Percentiles rank a stretch among this genome's conserved stretches.
Conservation (phyloP, 805 yeast genomes). For the Saccharomycopsis synnaedendra region DNA sequence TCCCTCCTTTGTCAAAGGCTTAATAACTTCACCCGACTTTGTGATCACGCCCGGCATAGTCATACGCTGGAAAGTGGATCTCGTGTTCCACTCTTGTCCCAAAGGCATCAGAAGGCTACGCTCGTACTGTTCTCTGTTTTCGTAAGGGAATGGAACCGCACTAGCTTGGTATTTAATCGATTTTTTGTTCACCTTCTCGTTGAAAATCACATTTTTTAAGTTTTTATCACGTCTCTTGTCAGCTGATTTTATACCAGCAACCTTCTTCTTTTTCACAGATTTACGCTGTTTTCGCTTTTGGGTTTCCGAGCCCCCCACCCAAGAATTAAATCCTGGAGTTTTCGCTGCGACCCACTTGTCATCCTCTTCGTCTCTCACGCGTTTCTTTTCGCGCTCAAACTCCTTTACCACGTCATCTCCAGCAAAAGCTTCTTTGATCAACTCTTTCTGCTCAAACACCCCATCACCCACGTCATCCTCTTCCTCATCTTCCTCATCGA, state of each 20-base stretch:
- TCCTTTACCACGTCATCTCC: constrained; percentile 86
- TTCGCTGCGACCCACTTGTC: constrained; percentile 80
- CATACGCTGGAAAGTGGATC: constrained; percentile 74
- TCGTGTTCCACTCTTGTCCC: constrained; percentile 93
- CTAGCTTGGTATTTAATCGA: constrained; percentile 75
- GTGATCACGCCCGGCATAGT: constrained; percentile 83
- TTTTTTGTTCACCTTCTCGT: constrained; percentile 78
- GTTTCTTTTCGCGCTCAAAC: constrained; percentile 66
- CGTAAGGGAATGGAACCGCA: constrained; percentile 92
- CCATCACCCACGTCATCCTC: constrained; percentile 31
- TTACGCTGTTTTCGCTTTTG: constrained; percentile 29
- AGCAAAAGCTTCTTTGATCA: constrained; percentile 88
- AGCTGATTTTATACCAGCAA: constrained; percentile 63
- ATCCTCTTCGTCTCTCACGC: constrained; percentile 62
- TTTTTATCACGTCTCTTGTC: constrained; percentile 71
- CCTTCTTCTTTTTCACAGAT: constrained; percentile 54
- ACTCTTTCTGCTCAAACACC: constrained; percentile 60
- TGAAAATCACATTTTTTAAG: constrained; percentile 74
- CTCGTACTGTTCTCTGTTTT: constrained; percentile 89
- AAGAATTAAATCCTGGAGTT: constrained; percentile 96
- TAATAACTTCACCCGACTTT: constrained; percentile 82
- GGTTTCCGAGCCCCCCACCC: constrained; percentile 66
- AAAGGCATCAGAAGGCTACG: constrained; percentile 90
- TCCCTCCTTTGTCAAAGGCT: constrained; percentile 50
- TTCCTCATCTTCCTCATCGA: constrained; percentile 34